phyloP scores from a whole-genome alignment of 495 filamentous ascomycete species.

The Tricharina praecox region DNA sequence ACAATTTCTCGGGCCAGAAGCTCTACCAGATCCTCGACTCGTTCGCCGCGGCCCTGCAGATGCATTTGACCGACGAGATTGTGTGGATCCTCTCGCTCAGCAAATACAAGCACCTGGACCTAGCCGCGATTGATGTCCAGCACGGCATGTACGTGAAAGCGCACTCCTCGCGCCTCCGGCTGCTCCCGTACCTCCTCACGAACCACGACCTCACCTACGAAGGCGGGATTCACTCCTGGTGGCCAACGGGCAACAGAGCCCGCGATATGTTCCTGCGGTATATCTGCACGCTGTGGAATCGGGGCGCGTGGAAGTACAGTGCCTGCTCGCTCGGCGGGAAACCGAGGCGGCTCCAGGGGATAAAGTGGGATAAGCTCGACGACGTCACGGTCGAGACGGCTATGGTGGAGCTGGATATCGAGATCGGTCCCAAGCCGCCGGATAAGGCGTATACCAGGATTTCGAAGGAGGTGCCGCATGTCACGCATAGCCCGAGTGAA shows the following conservation, averaged over 20 bases:
- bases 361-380: neutral
- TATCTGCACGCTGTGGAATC: slow-evolving; percentile 17
- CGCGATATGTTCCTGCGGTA: slow-evolving; percentile 19
- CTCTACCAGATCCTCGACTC: slow-evolving; percentile 16
- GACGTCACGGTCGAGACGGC: neutral
- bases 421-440: neutral
- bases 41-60: slow-evolving; percentile 19
- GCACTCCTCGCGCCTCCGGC: slow-evolving; percentile 10
- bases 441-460: neutral
- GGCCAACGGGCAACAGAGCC: slow-evolving; percentile 11
- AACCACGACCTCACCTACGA: slow-evolving; percentile 24
- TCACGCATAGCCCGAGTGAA: too few relatives aligned
- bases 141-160: slow-evolving; percentile 16
- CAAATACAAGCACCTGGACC: slow-evolving; percentile 10
- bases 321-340: slow-evolving; percentile 13
- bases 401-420: neutral
- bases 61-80: slow-evolving; percentile 21
- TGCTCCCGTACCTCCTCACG: slow-evolving; percentile 19
- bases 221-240: slow-evolving; percentile 19
- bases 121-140: slow-evolving; percentile 13
- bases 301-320: slow-evolving; percentile 18
- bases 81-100: slow-evolving; percentile 22
- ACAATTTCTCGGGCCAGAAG: slow-evolving; percentile 9
- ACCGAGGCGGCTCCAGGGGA: slow-evolving; percentile 13
- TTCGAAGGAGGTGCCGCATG: too few relatives aligned